Base-by-base conservation (phyloP, 495 filamentous ascomycete genomes). In the Aspergillus nanangensis region DNA sequence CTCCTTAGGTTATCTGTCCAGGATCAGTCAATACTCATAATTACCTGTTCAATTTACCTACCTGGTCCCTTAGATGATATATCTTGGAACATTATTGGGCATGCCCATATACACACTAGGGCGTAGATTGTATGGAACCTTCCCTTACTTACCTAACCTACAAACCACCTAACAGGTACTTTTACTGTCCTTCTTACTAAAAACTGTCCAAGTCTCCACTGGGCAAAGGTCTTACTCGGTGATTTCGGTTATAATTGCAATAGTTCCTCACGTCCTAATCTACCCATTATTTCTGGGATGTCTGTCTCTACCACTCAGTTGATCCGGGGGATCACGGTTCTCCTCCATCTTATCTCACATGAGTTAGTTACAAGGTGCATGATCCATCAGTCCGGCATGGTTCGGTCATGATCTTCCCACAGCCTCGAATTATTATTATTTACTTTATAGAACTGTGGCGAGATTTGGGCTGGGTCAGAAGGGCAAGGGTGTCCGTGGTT, bases 401-500 rank as follows among this genome's bases (percentile, higher is more conserved):
- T 29, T 29, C 25, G 25, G 5, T 29, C 25, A 29, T 29, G 25
- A 29, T 11, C 25, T 29, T 29, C 25, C 25, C 25, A 11, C n/a
- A n/a, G n/a, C n/a, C n/a, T n/a, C n/a, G n/a, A n/a, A n/a, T n/a
- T n/a, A n/a, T n/a, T n/a, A n/a, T n/a, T n/a, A n/a, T n/a, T n/a
- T n/a, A n/a, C n/a, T n/a, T n/a, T n/a, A n/a, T n/a, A n/a, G 25
- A 29, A 29, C 25, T 5, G 7, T 5, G 25, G 25, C 11, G 25
- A 11, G 7, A 29, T 7, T 11, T 29, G 25, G 7, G 5, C 25
- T 29, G 7, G 25, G 25, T 5, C 11, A 5, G 25, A 29, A 9
- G 15, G 15, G 15, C 36, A 38, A 21, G 21, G 29, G 40, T 43
- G 31, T 48, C 45, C 42, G 41, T 43, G 23, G 27, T 32, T 43